phyloP scores from a whole-genome alignment of 1,139 yeast genomes.

The Suhomyces choctaworum region DNA sequence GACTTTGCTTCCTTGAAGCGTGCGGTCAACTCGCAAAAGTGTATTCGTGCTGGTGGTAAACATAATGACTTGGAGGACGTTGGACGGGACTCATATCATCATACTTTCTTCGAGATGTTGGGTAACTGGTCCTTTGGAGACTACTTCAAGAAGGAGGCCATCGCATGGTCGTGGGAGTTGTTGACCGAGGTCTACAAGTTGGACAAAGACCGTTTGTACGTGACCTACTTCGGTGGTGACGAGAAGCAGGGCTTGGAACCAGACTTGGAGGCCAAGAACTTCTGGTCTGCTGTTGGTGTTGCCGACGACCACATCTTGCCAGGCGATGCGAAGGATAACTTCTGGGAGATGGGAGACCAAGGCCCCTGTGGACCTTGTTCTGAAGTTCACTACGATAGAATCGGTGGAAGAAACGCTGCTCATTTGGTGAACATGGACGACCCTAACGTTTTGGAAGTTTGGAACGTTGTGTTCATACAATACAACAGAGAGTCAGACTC shows the following conservation, averaged over 20 bases:
- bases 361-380: slow-evolving; percentile 99
- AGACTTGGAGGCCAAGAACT: slow-evolving; percentile 87
- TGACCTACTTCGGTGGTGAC: slow-evolving; percentile 95
- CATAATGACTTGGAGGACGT: slow-evolving; percentile 98
- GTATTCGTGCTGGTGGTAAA: slow-evolving; percentile 99
- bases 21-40: slow-evolving; percentile 94
- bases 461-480: slow-evolving; percentile 97
- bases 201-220: slow-evolving; percentile 78
- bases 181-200: slow-evolving; percentile 82
- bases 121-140: slow-evolving; percentile 99
- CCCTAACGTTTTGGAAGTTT: slow-evolving; percentile 94
- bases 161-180: slow-evolving; percentile 85
- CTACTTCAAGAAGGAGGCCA: slow-evolving; percentile 93
- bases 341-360: slow-evolving; percentile 99
- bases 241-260: slow-evolving; percentile 80
- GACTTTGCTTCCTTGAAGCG: slow-evolving; percentile 81
- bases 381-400: slow-evolving; percentile 94
- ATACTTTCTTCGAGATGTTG: slow-evolving; percentile 97
- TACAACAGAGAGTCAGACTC: slow-evolving; percentile 91
- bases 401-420: slow-evolving; percentile 96
- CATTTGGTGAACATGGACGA: slow-evolving; percentile 90
- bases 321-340: slow-evolving; percentile 86
- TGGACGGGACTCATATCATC: slow-evolving; percentile 96
- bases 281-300: slow-evolving; percentile 88
- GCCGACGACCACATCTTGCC: slow-evolving; percentile 90